These are phyloP conservation scores for Termitomyces sp. DNA, from an alignment of 768 basidiomycete species.

Conservation along the genomic window DNA sequence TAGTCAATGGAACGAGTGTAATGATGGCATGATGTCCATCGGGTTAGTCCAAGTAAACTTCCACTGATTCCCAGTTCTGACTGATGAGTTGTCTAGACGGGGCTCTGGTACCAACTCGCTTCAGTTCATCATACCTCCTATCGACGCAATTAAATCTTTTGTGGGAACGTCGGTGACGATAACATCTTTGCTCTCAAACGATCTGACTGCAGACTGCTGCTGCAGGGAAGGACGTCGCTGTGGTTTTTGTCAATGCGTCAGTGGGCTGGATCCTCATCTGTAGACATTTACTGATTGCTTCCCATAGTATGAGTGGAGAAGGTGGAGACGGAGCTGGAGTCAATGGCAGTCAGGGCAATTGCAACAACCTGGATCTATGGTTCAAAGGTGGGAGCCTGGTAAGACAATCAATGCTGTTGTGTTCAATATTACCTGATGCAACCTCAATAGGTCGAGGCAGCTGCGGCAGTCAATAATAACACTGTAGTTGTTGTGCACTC, in stretches of 20 bases:
- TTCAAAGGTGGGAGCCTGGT: slow-evolving; percentile 46
- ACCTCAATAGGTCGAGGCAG: slow-evolving; percentile 37
- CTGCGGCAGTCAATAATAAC: slow-evolving; percentile 67
- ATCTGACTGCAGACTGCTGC: slow-evolving; percentile 38
- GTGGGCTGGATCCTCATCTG: slow-evolving; percentile 11
- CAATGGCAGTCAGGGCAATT: slow-evolving; percentile 59
- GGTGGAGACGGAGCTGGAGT: no score
- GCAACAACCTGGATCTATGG: slow-evolving; percentile 56
- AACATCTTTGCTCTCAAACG: slow-evolving; percentile 38
- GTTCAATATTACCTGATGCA: slow-evolving; percentile 16
- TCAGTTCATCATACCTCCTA: slow-evolving; percentile 39
- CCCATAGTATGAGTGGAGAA: slow-evolving; percentile 41
- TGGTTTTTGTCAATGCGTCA: slow-evolving; percentile 57
- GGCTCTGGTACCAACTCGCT: slow-evolving; percentile 46
- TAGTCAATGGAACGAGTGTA: slow-evolving; percentile 46
- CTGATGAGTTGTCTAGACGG: slow-evolving; percentile 27
- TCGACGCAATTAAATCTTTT: slow-evolving; percentile 37
- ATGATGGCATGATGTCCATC: slow-evolving; percentile 56
- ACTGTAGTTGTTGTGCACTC: slow-evolving; percentile 79
- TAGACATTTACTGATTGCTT: slow-evolving; percentile 11
- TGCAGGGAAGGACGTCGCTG: slow-evolving; percentile 45
- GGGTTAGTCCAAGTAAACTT: slow-evolving; percentile 37
- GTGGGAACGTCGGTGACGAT: slow-evolving; percentile 33
- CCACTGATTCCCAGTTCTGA: slow-evolving; percentile 4
- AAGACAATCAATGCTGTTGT: not conserved